Base-by-base conservation (phyloP, 2,329 filamentous ascomycete genomes). In the Lecanicillium sp. region DNA sequence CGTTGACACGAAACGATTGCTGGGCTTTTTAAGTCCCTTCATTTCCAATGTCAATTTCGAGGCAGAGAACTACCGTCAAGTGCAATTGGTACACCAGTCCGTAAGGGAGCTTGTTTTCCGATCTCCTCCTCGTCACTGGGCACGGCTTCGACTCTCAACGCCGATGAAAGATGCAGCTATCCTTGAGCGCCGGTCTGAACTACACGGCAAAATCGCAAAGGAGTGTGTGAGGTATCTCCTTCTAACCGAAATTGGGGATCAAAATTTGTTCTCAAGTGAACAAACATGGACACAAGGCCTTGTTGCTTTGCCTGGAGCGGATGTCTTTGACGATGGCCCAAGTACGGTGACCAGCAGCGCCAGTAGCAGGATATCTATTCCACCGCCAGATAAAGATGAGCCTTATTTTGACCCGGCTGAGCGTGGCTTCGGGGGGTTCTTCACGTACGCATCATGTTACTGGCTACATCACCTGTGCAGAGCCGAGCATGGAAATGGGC, bases 361-460 rank as follows among this genome's bases (percentile, higher is more conserved):
- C n/a, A n/a, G 45, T 24, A 23, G 19, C 36, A 14, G 5, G 4
- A 24, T n/a, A 19, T 14, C n/a, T n/a, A n/a, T 8, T 11, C 36
- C 36, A n/a, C 51, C 29, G 27, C 23, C 54, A 8, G 39, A 24
- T 32, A 44, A 59, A 4, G 58, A 57, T 32, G 48, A 57, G 39
- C 49, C 32, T 12, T 23, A 55, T 44, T 59, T 51, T 35, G 54
- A 58, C 29, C 56, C 54, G 11, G 29, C 32, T n/a, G 53, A 56
- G 3, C 56, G 54, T 46, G 56, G 54, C 19, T 50, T 58, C 29
- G 56, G 56, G 1, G 53, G 52, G 36, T 47, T 58, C 48, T 66
- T 67, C 43, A 56, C 59, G 41, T 67, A 67, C 45, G 61, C 65
- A 27, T 63, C 64, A 36, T 65, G 64, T 51, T 47, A 66, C 37